Evolutionary conservation across 2,329 filamentous ascomycete genomes (phyloP), one percentile per base, ranked within the genome.

Genomic region (Xylariomycetidae sp.): DNA sequence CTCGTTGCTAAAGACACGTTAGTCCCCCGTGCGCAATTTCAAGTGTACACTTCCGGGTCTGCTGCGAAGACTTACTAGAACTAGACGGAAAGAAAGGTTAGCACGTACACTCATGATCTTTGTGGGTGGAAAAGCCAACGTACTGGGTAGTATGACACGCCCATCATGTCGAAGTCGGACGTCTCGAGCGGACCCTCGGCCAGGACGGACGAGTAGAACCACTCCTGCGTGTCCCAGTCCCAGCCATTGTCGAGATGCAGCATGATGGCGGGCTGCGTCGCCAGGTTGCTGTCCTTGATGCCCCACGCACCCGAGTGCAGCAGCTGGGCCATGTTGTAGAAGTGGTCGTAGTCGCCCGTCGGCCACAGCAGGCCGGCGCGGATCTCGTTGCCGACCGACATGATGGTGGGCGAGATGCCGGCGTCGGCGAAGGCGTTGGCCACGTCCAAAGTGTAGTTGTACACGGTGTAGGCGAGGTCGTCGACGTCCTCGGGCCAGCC

Each of bases 181-280:
- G 61, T 46, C 3, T 55, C 50, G 3, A 81, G 61, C 1, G 64
- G 63, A 2, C 72, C 77, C 16, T 62, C 57, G 6, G 52, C 63
- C 0, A 82, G 62, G 0, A 80, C 69, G 3, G 61, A 64, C 16
- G 69, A 68, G 58, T 85, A 86, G 57, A 74, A 84, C 61, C 68
- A 79, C 40, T 80, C 60, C 52, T 85, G 80, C 3, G 72, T 71
- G 4, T 58, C 64, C 76, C 74, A 83, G 42, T 81, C 70, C 78
- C 80, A 87, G n/a, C 82, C 82, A 49, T 84, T 81, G 54, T 86
- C 80, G 4, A 85, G 67, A 49, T 86, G 82, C 25, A 86, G 73
- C 76, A 86, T 78, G 55, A 85, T 83, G 52, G 79, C 73, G 2
- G 81, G 78, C 41, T 72, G 68, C 0, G 70, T 64, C 25, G 54